These are phyloP conservation scores for Aspergillus leporis DNA, from an alignment of 495 filamentous ascomycete genomes.

Conservation along the genomic window DNA sequence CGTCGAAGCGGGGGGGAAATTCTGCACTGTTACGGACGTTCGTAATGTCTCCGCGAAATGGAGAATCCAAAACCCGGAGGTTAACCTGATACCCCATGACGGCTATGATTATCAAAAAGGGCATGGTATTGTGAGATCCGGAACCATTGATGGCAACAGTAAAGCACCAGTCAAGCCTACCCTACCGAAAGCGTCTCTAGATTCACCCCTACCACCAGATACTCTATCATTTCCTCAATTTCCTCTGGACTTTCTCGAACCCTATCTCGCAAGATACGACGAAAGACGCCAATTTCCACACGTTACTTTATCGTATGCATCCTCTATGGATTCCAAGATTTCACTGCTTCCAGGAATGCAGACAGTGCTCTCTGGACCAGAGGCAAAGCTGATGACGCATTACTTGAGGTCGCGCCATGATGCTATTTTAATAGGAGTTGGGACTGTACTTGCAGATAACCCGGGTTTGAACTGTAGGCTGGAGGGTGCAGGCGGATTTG, in stretches of 20 bases:
- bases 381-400: conserved; percentile 89
- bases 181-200: conserved; percentile 17
- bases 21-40: conserved; percentile 52
- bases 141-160: conserved; percentile 17
- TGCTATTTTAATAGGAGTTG: conserved; percentile 81
- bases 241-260: conserved; percentile 45
- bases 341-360: conserved; percentile 72
- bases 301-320: conserved; percentile 83
- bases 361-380: conserved; percentile 75
- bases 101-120: conserved; percentile 55
- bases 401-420: conserved; percentile 79
- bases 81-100: conserved; percentile 47
- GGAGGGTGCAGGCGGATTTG: conserved; percentile 54
- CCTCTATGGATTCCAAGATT: conserved; percentile 82
- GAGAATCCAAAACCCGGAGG: conserved; percentile 52
- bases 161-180: conserved; percentile 17
- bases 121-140: conserved; percentile 46
- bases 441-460: conserved; percentile 82
- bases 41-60: conserved; percentile 54
- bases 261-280: conserved; percentile 44
- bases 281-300: conserved; percentile 42
- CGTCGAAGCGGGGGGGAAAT: conserved; percentile 49
- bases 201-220: conserved; percentile 40
- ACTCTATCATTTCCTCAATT: conserved; percentile 48
- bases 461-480: conserved; percentile 80